Conservation (phyloP, 2,329 filamentous ascomycete species). For the Beauveria brongniartii region DNA sequence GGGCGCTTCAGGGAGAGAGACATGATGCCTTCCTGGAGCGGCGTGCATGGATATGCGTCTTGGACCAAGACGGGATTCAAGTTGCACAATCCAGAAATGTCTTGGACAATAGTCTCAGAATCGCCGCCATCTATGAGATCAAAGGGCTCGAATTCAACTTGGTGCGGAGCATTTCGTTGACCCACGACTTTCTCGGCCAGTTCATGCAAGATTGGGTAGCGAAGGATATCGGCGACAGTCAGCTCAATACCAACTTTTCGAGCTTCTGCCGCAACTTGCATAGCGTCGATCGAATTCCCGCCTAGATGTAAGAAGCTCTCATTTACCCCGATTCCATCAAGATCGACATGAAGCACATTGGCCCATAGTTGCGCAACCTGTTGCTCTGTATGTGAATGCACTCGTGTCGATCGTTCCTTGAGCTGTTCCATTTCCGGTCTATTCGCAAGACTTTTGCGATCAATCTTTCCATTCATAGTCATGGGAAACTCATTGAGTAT, state of each 20-base stretch:
- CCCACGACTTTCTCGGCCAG: neutral
- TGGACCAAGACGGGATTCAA: neutral
- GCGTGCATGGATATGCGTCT: neutral
- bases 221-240: neutral
- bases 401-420: neutral
- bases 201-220: neutral
- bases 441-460: neutral
- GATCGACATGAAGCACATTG: too few relatives aligned
- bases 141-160: neutral
- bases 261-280: neutral
- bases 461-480: neutral
- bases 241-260: neutral
- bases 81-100: neutral
- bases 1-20: neutral
- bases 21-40: neutral
- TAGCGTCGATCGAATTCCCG: neutral
- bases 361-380: neutral
- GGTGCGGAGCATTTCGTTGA: too few relatives aligned
- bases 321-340: neutral
- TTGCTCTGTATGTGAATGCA: neutral
- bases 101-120: too few relatives aligned
- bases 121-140: neutral
- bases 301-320: neutral
- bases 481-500: neutral
- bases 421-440: neutral